These are phyloP conservation scores for Colletotrichum sansevieriae DNA, from an alignment of 2,329 filamentous ascomycete species.

Conservation along the genomic window DNA sequence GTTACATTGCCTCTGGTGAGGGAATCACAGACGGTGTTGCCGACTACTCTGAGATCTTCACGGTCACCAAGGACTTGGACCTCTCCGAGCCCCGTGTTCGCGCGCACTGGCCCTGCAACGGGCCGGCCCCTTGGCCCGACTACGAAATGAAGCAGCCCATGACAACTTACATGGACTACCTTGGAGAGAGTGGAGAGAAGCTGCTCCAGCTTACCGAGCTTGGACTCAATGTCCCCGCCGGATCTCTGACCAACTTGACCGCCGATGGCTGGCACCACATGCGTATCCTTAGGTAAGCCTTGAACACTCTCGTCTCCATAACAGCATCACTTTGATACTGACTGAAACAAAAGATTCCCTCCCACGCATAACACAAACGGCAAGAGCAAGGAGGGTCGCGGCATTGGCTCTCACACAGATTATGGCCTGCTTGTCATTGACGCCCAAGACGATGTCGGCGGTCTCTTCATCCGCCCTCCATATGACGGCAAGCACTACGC, in stretches of 20 bases:
- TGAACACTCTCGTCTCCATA: not conserved
- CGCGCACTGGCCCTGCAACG: conserved; percentile 62
- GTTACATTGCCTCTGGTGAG: conserved; percentile 64
- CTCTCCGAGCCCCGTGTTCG: conserved; percentile 54
- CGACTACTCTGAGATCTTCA: conserved; percentile 67
- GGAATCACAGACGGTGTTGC: conserved; percentile 62
- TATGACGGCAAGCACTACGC: conserved; percentile 54
- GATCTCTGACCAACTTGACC: conserved; percentile 57
- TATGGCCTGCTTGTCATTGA: conserved; percentile 66
- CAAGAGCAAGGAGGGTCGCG: conserved; percentile 62
- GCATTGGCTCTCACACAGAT: conserved; percentile 66
- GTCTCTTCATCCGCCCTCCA: conserved; percentile 61
- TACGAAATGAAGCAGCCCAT: conserved; percentile 55
- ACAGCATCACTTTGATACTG: conserved; percentile 2
- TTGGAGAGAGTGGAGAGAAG: conserved; percentile 58
- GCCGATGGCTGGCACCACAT: conserved; percentile 66
- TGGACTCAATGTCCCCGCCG: conserved; percentile 56
- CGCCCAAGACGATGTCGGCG: conserved; percentile 62
- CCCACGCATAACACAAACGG: conserved; percentile 55
- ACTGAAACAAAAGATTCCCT: conserved; percentile 49
- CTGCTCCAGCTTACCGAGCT: conserved; percentile 61
- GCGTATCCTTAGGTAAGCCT: conserved; percentile 58
- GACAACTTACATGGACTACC: conserved; percentile 55
- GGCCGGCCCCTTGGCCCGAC: conserved; percentile 62
- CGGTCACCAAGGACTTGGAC: conserved; percentile 62